Base-by-base conservation (phyloP, 2,329 filamentous ascomycete species). In the Sporothrix inflata region DNA sequence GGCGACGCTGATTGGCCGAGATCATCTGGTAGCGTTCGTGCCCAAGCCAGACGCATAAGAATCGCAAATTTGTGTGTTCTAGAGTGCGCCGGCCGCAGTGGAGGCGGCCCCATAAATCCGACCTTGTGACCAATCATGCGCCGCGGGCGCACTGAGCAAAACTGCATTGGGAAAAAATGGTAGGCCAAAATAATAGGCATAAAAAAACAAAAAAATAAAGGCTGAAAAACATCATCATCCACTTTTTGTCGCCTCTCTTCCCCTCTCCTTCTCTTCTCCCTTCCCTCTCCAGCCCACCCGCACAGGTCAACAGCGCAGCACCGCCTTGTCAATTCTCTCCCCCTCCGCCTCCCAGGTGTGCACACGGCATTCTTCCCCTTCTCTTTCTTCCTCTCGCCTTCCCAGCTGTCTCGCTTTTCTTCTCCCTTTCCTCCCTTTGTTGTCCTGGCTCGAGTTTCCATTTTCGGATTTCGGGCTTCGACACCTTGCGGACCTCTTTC, bases 291-390 rank as follows among this genome's bases (percentile, higher is more conserved):
- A 72, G 72, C 74, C 73, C 75, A 77, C 75, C 74, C 74, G 69
- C 74, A 73, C 73, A 75, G 75, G 76, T 78, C 76, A 75, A 75
- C 71, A 78, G 66, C 83, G 82, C 83, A 76, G 72, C 75, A 74
- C 74, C 75, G 82, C 82, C 82, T 82, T 80, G 83, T 80, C 83
- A 84, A 84, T 82, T 77, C 67, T 75, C 77, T 79, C 76, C 75
- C 71, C 55, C 55, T 57, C 72, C 63, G 63, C 63, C 72, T 57
- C 49, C 45, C 21, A 80, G 82, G 82, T 75, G 82, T 82, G 81
- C 81, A 81, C 80, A 77, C 78, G 77, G 78, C 74, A 76, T 74
- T 80, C 78, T 78, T 75, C 74, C 77, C 75, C 74, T 72, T 76
- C 77, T 73, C 71, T 71, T 68, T 70, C 70, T 51, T 30, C 45